These are phyloP conservation scores for Rhynchosporium agropyri DNA, from an alignment of 2,329 filamentous ascomycete genomes.

Conservation along the genomic window DNA sequence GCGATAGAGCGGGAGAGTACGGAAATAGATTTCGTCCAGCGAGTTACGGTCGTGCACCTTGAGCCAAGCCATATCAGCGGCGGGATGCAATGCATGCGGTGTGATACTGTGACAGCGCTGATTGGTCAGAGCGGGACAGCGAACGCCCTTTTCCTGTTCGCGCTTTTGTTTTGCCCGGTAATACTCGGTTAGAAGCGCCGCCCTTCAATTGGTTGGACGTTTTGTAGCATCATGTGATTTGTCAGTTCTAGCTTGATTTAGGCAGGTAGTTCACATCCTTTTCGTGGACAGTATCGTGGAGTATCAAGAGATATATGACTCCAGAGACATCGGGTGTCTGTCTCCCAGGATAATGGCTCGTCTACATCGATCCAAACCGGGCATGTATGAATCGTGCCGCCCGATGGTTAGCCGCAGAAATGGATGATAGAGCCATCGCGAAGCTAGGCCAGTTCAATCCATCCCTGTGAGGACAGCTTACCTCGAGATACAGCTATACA, in stretches of 20 bases:
- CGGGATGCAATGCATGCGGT: slow-evolving; percentile 28
- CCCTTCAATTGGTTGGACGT: slow-evolving; percentile 9
- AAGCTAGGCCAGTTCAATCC: no score
- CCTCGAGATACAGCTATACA: no score
- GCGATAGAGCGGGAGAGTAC: slow-evolving; percentile 27
- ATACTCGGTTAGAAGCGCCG: slow-evolving; percentile 15
- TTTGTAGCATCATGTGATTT: background rate
- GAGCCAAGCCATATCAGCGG: slow-evolving; percentile 26
- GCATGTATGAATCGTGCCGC: no score
- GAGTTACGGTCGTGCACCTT: slow-evolving; percentile 19
- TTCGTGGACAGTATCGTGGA: background rate
- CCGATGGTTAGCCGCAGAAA: no score
- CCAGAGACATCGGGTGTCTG: slow-evolving; percentile 1
- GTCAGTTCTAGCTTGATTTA: background rate
- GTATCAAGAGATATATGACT: background rate
- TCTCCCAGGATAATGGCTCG: background rate
- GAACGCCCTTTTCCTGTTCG: slow-evolving; percentile 15
- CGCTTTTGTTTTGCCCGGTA: no score
- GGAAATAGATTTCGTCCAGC: slow-evolving; percentile 31
- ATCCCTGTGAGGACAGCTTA: no score
- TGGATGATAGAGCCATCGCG: no score
- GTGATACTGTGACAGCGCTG: slow-evolving; percentile 35
- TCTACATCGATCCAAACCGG: no score
- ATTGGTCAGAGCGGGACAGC: slow-evolving; percentile 17
- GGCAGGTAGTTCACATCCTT: background rate